Conservation (phyloP, 2,329 filamentous ascomycete species). For the Neofusicoccum laricinum region DNA sequence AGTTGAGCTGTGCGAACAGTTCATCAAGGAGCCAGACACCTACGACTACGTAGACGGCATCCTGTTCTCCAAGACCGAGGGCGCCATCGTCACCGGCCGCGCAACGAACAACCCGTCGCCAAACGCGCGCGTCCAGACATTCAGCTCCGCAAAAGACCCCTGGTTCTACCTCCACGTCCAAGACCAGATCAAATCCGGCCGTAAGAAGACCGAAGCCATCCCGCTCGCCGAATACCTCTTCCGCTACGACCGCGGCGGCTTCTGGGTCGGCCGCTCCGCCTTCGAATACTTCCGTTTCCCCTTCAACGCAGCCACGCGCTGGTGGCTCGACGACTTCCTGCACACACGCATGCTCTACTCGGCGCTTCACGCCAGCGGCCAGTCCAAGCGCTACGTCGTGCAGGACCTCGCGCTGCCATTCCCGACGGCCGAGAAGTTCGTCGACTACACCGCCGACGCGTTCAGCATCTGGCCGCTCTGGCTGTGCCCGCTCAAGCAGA, state of each 20-base stretch:
- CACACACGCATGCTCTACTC: conserved; percentile 65
- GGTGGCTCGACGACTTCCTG: conserved; percentile 60
- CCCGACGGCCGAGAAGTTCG: conserved; percentile 41
- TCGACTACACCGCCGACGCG: conserved; percentile 39
- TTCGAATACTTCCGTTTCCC: conserved; percentile 64
- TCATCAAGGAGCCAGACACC: conserved; percentile 26
- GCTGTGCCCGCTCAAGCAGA: conserved; percentile 44
- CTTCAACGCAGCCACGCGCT: conserved; percentile 63
- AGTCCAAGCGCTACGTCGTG: conserved; percentile 60
- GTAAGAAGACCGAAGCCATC: conserved; percentile 52
- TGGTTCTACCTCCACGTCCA: conserved; percentile 51
- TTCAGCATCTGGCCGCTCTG: conserved; percentile 48
- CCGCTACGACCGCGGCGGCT: conserved; percentile 67
- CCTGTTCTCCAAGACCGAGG: conserved; percentile 43
- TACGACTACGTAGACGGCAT: conserved; percentile 52
- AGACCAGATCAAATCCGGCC: conserved; percentile 23
- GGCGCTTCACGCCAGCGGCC: conserved; percentile 60
- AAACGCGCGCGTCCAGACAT: conserved; percentile 26
- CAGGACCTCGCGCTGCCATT: conserved; percentile 59
- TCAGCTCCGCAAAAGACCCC: conserved; percentile 45
- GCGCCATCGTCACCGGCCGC: conserved; percentile 45
- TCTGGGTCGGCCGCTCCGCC: conserved; percentile 64
- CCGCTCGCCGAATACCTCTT: conserved; percentile 67
- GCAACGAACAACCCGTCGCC: conserved; percentile 31
- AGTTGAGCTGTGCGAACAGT: conserved; percentile 38